phyloP scores from a whole-genome alignment of 2,329 filamentous ascomycete species.

The Fusarium sp. region DNA sequence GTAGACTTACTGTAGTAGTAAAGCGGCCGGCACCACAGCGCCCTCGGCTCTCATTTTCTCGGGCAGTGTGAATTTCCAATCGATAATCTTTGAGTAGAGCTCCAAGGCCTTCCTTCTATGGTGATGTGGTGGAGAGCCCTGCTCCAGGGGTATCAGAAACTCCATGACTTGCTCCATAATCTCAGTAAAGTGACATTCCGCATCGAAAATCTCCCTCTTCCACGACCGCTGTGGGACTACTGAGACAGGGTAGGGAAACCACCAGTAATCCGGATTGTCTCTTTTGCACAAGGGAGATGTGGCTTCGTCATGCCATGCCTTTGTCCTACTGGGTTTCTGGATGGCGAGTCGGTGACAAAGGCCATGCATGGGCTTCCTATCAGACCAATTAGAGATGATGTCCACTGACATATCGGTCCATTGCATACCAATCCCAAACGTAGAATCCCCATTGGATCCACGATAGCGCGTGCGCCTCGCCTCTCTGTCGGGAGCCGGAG shows the following conservation, averaged over 20 bases:
- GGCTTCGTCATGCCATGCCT: conserved; percentile 24
- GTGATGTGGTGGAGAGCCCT: background rate
- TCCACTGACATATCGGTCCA: background rate
- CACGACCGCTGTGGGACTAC: conserved; percentile 9
- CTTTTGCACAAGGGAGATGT: conserved; percentile 10
- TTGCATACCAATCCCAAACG: conserved; percentile 32
- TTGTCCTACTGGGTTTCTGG: conserved; percentile 12
- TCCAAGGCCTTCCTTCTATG: conserved; percentile 12
- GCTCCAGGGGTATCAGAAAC: conserved; percentile 26
- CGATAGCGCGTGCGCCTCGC: conserved; percentile 32
- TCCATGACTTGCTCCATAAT: conserved; percentile 30
- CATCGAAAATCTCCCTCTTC: conserved; percentile 35
- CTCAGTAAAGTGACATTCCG: conserved; percentile 28
- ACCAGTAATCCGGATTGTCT: conserved; percentile 33
- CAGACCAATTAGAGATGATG: background rate
- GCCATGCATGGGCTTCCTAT: conserved; percentile 39
- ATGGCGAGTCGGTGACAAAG: conserved; percentile 23
- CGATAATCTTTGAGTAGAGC: conserved; percentile 21
- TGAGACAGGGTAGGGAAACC: conserved; percentile 33
- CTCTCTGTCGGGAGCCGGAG: conserved; percentile 24
- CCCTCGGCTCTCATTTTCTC: conserved; percentile 29
- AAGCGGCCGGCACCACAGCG: conserved; percentile 19
- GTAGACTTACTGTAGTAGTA: conserved; percentile 26
- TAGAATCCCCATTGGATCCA: conserved; percentile 42
- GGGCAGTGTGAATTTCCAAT: conserved; percentile 33